These are phyloP conservation scores for Colletotrichum noveboracense DNA, from an alignment of 2,329 filamentous ascomycete species.

Conservation along the genomic window DNA sequence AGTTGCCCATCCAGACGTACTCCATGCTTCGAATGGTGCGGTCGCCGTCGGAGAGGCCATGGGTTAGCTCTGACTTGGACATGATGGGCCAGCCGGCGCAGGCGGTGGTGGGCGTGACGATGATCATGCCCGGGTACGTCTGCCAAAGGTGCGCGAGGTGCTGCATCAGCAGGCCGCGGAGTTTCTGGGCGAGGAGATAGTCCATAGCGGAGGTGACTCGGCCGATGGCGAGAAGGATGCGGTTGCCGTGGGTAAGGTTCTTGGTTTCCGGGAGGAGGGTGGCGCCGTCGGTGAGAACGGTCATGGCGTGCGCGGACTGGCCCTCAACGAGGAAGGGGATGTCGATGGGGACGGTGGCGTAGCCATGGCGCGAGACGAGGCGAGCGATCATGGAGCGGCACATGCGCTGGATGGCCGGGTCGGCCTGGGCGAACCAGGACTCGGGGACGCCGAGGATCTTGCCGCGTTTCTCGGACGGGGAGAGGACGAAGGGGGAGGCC, in stretches of 20 bases:
- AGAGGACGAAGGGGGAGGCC: slow-evolving; percentile 28
- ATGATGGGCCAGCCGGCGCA: slow-evolving; percentile 52
- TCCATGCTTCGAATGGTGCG: slow-evolving; percentile 52
- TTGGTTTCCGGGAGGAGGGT: slow-evolving; percentile 50
- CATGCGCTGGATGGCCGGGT: slow-evolving; percentile 46
- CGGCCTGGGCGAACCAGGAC: slow-evolving; percentile 63
- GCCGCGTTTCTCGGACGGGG: slow-evolving; percentile 25
- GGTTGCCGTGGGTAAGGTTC: slow-evolving; percentile 64
- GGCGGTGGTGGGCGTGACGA: slow-evolving; percentile 71
- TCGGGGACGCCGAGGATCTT: slow-evolving; percentile 68
- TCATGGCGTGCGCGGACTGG: slow-evolving; percentile 75
- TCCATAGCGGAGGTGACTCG: slow-evolving; percentile 68
- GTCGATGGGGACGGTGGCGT: slow-evolving; percentile 58
- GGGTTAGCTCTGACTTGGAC: slow-evolving; percentile 36
- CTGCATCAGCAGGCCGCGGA: slow-evolving; percentile 72
- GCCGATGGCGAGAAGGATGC: slow-evolving; percentile 69
- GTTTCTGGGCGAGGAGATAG: slow-evolving; percentile 71
- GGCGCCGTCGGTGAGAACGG: slow-evolving; percentile 69
- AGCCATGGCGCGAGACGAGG: slow-evolving; percentile 57
- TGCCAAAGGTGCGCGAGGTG: slow-evolving; percentile 73
- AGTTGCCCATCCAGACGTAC: slow-evolving; percentile 58
- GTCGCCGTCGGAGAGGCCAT: slow-evolving; percentile 52
- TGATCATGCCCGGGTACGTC: slow-evolving; percentile 70
- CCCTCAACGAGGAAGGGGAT: slow-evolving; percentile 67
- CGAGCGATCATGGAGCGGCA: slow-evolving; percentile 52